Conservation (phyloP, 2,329 filamentous ascomycete genomes). For the Periconia digitata region DNA sequence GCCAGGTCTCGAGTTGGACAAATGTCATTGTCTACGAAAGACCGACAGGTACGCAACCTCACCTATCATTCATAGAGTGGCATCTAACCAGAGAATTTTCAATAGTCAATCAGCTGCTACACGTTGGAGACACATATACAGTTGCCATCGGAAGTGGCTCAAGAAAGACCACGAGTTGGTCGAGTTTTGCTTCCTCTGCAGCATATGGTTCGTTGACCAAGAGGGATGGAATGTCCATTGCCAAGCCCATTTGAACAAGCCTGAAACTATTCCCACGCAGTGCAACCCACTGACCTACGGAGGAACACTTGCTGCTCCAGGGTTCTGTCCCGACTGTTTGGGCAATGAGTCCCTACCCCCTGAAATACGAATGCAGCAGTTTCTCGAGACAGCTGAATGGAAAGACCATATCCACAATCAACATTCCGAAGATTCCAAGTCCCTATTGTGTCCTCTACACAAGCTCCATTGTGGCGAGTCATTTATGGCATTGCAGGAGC, state of each 20-base stretch:
- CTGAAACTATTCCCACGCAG: conserved; percentile 9
- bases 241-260: conserved; percentile 13
- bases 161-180: conserved; percentile 8
- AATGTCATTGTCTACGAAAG: conserved; percentile 8
- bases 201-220: conserved; percentile 6
- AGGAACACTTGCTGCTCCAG: conserved; percentile 8
- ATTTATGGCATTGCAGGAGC: conserved; percentile 11
- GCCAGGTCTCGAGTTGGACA: conserved; percentile 8
- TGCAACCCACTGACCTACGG: conserved; percentile 9
- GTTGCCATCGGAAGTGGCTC: conserved; percentile 9
- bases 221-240: conserved; percentile 10
- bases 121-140: conserved; percentile 10
- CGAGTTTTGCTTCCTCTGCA: conserved; percentile 12
- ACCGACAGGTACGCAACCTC: conserved; percentile 7
- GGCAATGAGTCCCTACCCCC: conserved; percentile 10
- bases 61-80: conserved; percentile 6
- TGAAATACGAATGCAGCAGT: conserved; percentile 8
- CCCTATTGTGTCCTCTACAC: conserved; percentile 7
- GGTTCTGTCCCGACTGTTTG: conserved; percentile 10
- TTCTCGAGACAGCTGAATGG: conserved; percentile 8
- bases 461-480: conserved; percentile 13
- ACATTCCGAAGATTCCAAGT: conserved; percentile 13
- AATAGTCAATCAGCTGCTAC: conserved; percentile 8
- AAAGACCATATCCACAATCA: conserved; percentile 13
- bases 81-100: conserved; percentile 10